A percentile compares a stretch with the other conserved stretches of the same genome.
Evolutionary conservation across 2,329 filamentous ascomycete genomes (phyloP).

Genomic region (Remersonia thermophila): DNA sequence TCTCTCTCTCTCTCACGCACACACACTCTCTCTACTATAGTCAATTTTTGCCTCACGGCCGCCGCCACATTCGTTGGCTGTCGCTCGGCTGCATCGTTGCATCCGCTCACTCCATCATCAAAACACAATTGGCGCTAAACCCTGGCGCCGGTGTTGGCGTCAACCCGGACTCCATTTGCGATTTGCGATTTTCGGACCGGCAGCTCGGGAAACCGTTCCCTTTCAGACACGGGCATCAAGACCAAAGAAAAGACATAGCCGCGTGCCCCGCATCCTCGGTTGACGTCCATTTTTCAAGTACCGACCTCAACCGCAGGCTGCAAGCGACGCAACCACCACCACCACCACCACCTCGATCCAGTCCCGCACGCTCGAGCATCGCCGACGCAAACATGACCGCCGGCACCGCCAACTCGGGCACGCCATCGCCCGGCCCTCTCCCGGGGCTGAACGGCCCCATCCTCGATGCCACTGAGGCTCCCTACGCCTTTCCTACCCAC

Average conservation of each 20-base stretch:
- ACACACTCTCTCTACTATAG: not conserved
- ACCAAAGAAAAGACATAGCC: not conserved
- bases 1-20: not conserved
- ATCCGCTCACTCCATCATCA: not conserved
- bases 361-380: not conserved
- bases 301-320: slow-evolving; percentile 3
- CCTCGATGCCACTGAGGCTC: slow-evolving; percentile 4
- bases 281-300: not conserved
- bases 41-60: not conserved
- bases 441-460: not conserved
- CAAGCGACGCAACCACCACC: too few relatives aligned
- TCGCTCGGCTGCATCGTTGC: slow-evolving; percentile 1
- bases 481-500: slow-evolving; percentile 19
- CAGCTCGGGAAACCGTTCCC: not conserved
- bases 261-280: slow-evolving; percentile 11
- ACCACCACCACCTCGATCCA: not conserved
- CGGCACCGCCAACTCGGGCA: slow-evolving; percentile 4
- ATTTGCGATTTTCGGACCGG: too few relatives aligned
- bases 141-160: slow-evolving; percentile 1
- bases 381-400: slow-evolving; percentile 4
- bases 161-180: not conserved
- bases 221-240: too few relatives aligned
- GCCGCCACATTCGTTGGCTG: not conserved
- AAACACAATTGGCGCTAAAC: too few relatives aligned
- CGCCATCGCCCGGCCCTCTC: slow-evolving; percentile 4